Conservation (phyloP, 352 stramenopile genomes). For the Pythium myriotylum region DNA sequence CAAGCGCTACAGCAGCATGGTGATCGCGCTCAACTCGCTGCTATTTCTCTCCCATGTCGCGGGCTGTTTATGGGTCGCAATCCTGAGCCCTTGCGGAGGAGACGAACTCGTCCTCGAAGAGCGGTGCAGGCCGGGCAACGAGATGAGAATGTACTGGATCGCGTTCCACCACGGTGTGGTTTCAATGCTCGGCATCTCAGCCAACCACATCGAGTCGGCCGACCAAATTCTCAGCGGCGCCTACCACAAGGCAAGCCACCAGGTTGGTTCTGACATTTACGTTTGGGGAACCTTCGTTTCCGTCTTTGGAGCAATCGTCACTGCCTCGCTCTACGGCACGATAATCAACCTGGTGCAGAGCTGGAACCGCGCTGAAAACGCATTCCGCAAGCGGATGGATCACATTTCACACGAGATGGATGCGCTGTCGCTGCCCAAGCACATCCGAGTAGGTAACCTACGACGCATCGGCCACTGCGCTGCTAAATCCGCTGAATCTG, state of each 20-base stretch:
- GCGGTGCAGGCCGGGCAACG: constrained; percentile 34
- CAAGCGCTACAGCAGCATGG: constrained; percentile 60
- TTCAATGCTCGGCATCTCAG: constrained; percentile 53
- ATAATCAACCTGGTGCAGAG: constrained; percentile 66
- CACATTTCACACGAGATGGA: constrained; percentile 73
- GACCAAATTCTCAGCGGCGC: constrained; percentile 56
- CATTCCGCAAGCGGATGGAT: constrained; percentile 76
- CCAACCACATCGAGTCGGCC: constrained; percentile 42
- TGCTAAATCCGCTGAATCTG: too few relatives aligned
- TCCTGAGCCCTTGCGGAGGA: constrained; percentile 45
- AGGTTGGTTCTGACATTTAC: constrained; percentile 18
- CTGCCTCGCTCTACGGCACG: constrained; percentile 54
- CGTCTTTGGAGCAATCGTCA: constrained; percentile 46
- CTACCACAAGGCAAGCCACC: constrained; percentile 25
- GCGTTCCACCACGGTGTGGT: constrained; percentile 58
- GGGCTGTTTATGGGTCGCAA: constrained; percentile 58
- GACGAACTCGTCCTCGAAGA: constrained; percentile 21
- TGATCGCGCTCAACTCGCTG: constrained; percentile 52
- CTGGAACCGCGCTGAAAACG: constrained; percentile 63
- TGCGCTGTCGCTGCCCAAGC: constrained; percentile 50
- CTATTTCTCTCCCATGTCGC: constrained; percentile 58
- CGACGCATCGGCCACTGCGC: too few relatives aligned
- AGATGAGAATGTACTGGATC: constrained; percentile 60
- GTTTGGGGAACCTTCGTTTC: constrained; percentile 49
- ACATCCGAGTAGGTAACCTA: constrained; percentile 39